Evolutionary conservation across 1,284 basidiomycete species (phyloP).

Genomic region (Ustilago bromivora): DNA sequence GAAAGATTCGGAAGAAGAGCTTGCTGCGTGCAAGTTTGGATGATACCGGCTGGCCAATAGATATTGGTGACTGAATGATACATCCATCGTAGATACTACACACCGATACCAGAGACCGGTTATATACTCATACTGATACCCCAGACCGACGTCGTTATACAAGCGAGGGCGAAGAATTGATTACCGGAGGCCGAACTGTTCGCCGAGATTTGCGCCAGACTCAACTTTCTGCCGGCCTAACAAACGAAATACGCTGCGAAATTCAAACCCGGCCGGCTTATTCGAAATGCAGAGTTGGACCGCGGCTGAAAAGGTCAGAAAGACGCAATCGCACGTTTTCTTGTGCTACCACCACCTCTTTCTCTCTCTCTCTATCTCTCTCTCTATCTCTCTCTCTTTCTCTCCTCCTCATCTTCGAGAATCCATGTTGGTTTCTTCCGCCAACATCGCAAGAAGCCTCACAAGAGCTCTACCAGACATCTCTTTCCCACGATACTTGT

Average conservation of each 20-base stretch:
- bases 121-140: too few species aligned
- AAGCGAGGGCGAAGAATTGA: too few species aligned
- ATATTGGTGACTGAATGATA: too few species aligned
- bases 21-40: too few species aligned
- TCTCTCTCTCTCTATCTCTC: background rate
- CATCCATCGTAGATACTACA: too few species aligned
- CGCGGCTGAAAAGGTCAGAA: slow-evolving; percentile 13
- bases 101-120: too few species aligned
- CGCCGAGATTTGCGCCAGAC: slow-evolving; percentile 1
- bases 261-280: background rate
- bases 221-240: background rate
- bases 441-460: slow-evolving; percentile 12
- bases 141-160: too few species aligned
- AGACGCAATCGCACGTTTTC: slow-evolving; percentile 1
- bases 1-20: too few species aligned
- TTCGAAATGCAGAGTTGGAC: slow-evolving; percentile 7
- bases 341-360: background rate
- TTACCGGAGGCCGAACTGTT: slow-evolving; percentile 18
- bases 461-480: slow-evolving; percentile 3
- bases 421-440: slow-evolving; percentile 3
- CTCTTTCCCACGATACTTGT: background rate
- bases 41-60: too few species aligned
- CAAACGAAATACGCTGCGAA: background rate
- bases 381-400: slow-evolving; percentile 1
- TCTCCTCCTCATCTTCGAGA: background rate